phyloP scores from a whole-genome alignment of 2,329 filamentous ascomycete species.

The Colletotrichum sp. region DNA sequence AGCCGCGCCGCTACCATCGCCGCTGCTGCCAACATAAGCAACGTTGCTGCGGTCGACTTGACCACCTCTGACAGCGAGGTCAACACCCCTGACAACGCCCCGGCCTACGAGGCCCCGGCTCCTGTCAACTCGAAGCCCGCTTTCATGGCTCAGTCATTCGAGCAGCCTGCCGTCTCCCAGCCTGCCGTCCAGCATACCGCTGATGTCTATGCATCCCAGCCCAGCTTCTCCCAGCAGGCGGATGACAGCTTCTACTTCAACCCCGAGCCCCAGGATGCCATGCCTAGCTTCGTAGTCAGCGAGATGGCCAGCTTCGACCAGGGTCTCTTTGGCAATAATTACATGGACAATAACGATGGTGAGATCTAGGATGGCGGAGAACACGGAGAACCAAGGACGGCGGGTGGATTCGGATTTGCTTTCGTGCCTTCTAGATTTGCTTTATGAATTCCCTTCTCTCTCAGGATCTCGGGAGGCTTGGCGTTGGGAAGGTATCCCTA shows the following conservation, averaged over 20 bases:
- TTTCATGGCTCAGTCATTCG: neutral
- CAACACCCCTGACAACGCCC: constrained; percentile 17
- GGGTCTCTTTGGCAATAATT: constrained; percentile 10
- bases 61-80: constrained; percentile 23
- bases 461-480: neutral
- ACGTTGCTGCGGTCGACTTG: constrained; percentile 19
- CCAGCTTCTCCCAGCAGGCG: constrained; percentile 2
- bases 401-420: neutral
- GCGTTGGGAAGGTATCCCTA: constrained; percentile 4
- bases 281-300: constrained; percentile 5
- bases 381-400: neutral
- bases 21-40: constrained; percentile 13
- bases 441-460: neutral
- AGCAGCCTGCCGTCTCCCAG: neutral
- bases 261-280: neutral
- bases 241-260: neutral
- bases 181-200: neutral
- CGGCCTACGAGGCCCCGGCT: constrained; percentile 2
- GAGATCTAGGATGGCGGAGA: constrained; percentile 33
- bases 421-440: neutral
- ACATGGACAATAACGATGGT: constrained; percentile 34
- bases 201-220: neutral
- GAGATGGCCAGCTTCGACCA: neutral
- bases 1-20: constrained; percentile 22
- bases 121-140: constrained; percentile 1